A percentile compares a stretch with the other conserved stretches of the same genome.
Conservation (phyloP, 2,329 filamentous ascomycete species). For the Tolypocladium guangdongense region DNA sequence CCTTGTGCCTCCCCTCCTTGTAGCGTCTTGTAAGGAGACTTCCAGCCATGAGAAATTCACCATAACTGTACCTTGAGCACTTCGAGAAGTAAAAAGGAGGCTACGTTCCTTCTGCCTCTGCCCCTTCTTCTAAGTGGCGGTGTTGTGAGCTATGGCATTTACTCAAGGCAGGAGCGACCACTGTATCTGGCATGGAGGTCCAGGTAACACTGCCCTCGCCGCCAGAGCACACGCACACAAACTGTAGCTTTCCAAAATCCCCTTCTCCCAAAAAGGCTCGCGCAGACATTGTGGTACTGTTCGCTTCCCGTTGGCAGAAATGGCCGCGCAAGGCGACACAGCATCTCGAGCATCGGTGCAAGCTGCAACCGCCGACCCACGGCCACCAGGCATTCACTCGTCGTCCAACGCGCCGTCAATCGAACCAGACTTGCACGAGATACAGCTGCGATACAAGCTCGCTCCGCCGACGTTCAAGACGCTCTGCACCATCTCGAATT, state of each 20-base stretch:
- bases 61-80: background rate
- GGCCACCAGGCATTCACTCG: background rate
- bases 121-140: background rate
- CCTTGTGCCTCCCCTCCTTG: background rate
- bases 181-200: background rate
- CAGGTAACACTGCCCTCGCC: background rate
- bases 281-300: background rate
- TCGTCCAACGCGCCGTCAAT: background rate
- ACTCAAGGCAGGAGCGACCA: background rate
- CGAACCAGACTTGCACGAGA: slow-evolving; percentile 10
- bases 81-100: background rate
- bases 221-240: background rate
- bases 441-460: slow-evolving; percentile 23
- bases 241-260: no score
- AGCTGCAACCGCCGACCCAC: background rate
- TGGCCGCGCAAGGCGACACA: background rate
- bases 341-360: background rate
- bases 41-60: background rate
- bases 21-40: background rate
- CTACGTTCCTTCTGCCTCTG: background rate
- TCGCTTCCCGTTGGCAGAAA: background rate
- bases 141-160: background rate
- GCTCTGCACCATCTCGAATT: slow-evolving; percentile 13
- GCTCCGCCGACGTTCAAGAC: slow-evolving; percentile 19
- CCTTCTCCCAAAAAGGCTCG: background rate